A percentile compares a stretch with the other conserved stretches of the same genome.
Evolutionary conservation across 768 basidiomycete species (phyloP).

Genomic region (Leccinum olivaceopallidum): DNA sequence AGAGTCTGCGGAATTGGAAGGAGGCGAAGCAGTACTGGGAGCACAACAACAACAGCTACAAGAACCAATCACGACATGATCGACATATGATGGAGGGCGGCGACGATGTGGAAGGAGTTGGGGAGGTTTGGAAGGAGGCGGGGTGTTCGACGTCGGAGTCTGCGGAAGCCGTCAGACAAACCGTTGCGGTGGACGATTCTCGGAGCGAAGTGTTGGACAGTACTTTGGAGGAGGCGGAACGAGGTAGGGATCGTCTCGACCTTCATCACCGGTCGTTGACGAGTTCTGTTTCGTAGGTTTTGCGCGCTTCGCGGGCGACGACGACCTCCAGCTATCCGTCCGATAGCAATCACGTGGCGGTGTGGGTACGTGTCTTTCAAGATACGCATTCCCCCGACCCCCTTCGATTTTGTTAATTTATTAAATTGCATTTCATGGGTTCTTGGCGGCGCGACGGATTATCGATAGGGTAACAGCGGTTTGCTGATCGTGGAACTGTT

Average conservation of each 20-base stretch:
- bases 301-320: background rate
- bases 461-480: background rate
- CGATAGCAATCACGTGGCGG: background rate
- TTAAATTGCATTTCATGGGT: background rate
- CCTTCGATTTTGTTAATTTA: background rate
- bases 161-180: background rate
- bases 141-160: background rate
- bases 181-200: background rate
- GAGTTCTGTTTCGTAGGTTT: background rate
- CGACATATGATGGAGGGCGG: background rate
- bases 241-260: background rate
- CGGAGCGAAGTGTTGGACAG: background rate
- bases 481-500: background rate
- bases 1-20: background rate
- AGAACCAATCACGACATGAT: background rate
- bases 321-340: background rate
- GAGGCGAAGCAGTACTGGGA: background rate
- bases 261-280: background rate
- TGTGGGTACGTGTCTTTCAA: background rate
- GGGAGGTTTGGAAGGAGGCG: background rate
- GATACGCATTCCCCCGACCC: background rate
- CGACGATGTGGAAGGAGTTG: background rate
- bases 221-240: background rate
- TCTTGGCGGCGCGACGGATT: background rate
- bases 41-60: background rate